Evolutionary conservation across 2,329 filamentous ascomycete genomes (phyloP), one percentile per base, ranked within the genome.

Genomic region (Coniella lustricola): DNA sequence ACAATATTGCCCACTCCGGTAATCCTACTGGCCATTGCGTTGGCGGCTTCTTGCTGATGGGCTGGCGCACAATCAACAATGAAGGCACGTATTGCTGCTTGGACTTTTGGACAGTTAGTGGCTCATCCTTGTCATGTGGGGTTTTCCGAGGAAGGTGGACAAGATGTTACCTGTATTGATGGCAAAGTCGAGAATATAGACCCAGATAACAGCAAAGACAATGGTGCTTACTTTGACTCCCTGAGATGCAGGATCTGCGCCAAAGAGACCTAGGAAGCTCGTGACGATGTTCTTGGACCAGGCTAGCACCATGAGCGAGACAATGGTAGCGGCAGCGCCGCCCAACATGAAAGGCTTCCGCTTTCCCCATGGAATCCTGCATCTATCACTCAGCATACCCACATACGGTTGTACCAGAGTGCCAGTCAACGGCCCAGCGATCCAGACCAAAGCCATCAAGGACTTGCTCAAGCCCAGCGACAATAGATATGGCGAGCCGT

Each of bases 21-120:
- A 49, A 91, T 79, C 44, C 91, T 82, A 60, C 88, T 90, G 17
- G 91, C 89, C 90, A 94, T 96, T 35, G 91, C 85, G 67, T 97
- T 97, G 47, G 90, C 91, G 33, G 84, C 76, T 66, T 95, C 90
- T 69, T 97, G 91, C 64, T 97, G 91, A 60, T 96, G 90, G 1
- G 87, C 81, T 0, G 93, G 93, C 0, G 88, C 87, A 60, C 90
- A 91, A 62, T 97, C 91, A 20, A 96, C 87, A 47, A 97, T 95
- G 63, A 94, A 95, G 20, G 90, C 89, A 55, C 90, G 80, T 60
- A 96, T 87, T 4, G 83, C 87, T 42, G 93, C 91, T 76, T 97
- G 91, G 31, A 97, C 88, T 78, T 55, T 55, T 5, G 17, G 21
- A 37, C 25, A 22, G n/a, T 38, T 8, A 22, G 21, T 4, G n/a